A percentile compares a stretch with the other conserved stretches of the same genome.
phyloP scores from a whole-genome alignment of 345 rosid species.

The Pistacia atlantica region DNA sequence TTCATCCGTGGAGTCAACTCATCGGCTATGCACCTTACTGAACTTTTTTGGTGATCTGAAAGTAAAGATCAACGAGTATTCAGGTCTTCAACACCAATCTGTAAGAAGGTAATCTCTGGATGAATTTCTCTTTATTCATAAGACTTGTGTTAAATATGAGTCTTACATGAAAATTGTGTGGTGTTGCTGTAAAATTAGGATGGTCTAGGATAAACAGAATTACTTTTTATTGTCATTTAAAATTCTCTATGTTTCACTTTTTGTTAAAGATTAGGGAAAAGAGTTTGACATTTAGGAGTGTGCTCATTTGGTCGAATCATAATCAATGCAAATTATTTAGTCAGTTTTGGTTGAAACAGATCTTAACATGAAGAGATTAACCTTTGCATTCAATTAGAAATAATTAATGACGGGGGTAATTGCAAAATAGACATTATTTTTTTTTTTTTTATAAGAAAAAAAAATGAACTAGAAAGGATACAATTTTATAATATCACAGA shows the following conservation, averaged over 20 bases:
- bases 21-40: constrained; percentile 74
- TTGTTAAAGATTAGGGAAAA: background rate
- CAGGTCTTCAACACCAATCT: constrained; percentile 80
- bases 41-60: constrained; percentile 72
- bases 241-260: background rate
- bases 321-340: background rate
- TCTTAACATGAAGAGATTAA: background rate
- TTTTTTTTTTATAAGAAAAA: no score
- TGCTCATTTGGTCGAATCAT: background rate
- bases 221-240: background rate
- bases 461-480: no score
- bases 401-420: background rate
- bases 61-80: constrained; percentile 82
- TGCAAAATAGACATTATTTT: no score
- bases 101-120: constrained; percentile 61
- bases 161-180: background rate
- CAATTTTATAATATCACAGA: no score
- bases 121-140: constrained; percentile 10
- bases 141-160: background rate
- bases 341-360: background rate
- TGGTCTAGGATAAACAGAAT: background rate
- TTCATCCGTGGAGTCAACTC: constrained; percentile 86
- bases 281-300: background rate
- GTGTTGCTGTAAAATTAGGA: background rate
- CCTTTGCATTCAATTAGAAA: background rate